Evolutionary conservation across 2,329 filamentous ascomycete genomes (phyloP), one percentile per base, ranked within the genome.

Genomic region (Talaromyces sp.): DNA sequence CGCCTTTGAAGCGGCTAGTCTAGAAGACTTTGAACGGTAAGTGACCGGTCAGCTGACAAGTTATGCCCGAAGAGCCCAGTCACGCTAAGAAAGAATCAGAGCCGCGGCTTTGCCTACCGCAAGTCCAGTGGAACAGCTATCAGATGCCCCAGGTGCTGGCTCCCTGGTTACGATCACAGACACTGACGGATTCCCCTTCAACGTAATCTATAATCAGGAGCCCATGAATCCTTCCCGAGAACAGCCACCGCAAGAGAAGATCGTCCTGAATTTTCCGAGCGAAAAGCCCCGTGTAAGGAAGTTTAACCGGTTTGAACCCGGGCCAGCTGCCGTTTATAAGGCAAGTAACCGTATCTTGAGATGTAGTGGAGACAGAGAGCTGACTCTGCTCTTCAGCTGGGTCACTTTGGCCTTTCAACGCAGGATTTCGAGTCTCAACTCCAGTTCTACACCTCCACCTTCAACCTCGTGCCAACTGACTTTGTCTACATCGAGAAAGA

Each of bases 291-390:
- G 73, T 37, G 61, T 68, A 20, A 63, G 71, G n/a, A 61, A 66
- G 20, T 76, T 76, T 63, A 70, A 75, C 37, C 70, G 73, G 30
- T 75, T 74, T 60, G 74, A 73, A 27, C 75, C 76, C 0, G 78
- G 78, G 4, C 77, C 78, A 1, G 78, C 78, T 0, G 76, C 77
- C 0, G 74, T 81, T 8, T 75, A 80, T 55, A 79, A 79, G 58
- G 65, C 66, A 55, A 55, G 47, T 19, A 36, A n/a, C 20, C 41
- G 29, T 22, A 11, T 27, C 47, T 35, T 24, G 41, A 11, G 29
- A n/a, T 32, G 19, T 35, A 30, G 19, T 36, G 78, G 77, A n/a
- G 77, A 80, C 58, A 80, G 16, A 44, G n/a, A n/a, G n/a, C 41
- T 44, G n/a, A 44, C 6, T 32, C 16, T 3, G 14, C 2, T 10